phyloP scores from a whole-genome alignment of 2,329 filamentous ascomycete genomes.

The Colletotrichum ledebouriae region DNA sequence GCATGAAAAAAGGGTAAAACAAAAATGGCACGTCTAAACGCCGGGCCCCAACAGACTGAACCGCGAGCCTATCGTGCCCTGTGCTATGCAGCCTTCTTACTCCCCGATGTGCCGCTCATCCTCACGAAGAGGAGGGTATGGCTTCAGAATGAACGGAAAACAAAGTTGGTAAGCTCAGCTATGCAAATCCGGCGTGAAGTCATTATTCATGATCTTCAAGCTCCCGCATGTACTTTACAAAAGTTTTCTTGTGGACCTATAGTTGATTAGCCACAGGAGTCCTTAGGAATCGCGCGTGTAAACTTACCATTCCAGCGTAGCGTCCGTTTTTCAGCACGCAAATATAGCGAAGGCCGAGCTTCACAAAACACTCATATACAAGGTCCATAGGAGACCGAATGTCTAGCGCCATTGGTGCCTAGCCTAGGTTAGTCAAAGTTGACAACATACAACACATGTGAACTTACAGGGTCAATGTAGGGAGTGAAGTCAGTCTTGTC shows the following conservation, averaged over 20 bases:
- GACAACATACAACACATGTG: not conserved
- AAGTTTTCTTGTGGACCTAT: constrained; percentile 94
- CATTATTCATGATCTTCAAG: constrained; percentile 69
- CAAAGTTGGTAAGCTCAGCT: too few relatives aligned
- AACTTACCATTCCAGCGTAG: constrained; percentile 86
- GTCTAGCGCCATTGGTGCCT: constrained; percentile 89
- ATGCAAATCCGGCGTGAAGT: not conserved
- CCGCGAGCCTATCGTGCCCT: not conserved
- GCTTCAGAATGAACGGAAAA: not conserved
- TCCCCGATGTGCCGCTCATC: not conserved
- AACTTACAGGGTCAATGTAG: constrained; percentile 86
- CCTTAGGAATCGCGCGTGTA: too few relatives aligned
- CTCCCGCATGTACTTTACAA: constrained; percentile 94
- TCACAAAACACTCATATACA: constrained; percentile 96
- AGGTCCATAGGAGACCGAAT: constrained; percentile 92
- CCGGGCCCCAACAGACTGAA: constrained; percentile 14
- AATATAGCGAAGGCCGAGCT: constrained; percentile 91
- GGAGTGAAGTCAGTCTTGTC: constrained; percentile 88
- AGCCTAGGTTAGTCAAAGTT: not conserved
- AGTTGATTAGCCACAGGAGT: not conserved
- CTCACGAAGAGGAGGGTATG: not conserved
- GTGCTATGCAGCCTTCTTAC: constrained; percentile 10
- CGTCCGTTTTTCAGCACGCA: constrained; percentile 88
- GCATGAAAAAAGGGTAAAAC: not conserved
- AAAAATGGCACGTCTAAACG: not conserved